Base-by-base conservation (phyloP, 129 eudicot genomes). In the Saposhnikovia divaricata region DNA sequence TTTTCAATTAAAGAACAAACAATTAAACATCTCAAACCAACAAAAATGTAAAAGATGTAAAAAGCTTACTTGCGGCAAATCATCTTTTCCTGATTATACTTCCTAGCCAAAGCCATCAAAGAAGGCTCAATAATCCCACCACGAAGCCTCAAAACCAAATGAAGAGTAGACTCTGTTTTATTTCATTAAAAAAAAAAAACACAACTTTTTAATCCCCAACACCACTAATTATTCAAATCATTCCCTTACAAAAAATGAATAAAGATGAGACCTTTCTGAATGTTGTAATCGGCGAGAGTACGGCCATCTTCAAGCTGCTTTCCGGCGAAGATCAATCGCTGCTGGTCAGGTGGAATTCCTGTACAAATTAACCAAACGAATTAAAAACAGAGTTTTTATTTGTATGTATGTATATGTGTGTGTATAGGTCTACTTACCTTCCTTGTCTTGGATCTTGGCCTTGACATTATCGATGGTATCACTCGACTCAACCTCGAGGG, bases 61-160 rank as follows among this genome's bases (percentile, higher is more conserved):
- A 9, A 15, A 55, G 55, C 88, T 74, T 83, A 89, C 93, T 89
- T 89, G 86, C 90, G 90, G 83, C 93, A 89, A 51, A 89, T 89
- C 77, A 87, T 89, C 79, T 89, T 89, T 39, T 89, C 92, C 82
- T 89, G 90, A 37, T 89, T 89, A 77, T 89, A 89, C 53, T 89
- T 89, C 74, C 92, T 83, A 0, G 93, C 93, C 81, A 89, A 79
- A 1, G 93, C 90, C 93, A 89, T 87, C 89, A 89, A 81, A 4
- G 89, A 87, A 4, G 90, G 93, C 76, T 89, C 93, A 74, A 89
- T 89, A 31, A 89, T 89, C 51, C 93, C 93, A 15, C 93, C 93
- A 79, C 93, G 89, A 10, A 89, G 89, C 89, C 90, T 85, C 84
- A 89, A 78, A 80, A 89, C 93, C 89, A 89, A 82, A 85, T 89